Conservation (phyloP, 345 rosid species). For the Lenwebbia sp. region DNA sequence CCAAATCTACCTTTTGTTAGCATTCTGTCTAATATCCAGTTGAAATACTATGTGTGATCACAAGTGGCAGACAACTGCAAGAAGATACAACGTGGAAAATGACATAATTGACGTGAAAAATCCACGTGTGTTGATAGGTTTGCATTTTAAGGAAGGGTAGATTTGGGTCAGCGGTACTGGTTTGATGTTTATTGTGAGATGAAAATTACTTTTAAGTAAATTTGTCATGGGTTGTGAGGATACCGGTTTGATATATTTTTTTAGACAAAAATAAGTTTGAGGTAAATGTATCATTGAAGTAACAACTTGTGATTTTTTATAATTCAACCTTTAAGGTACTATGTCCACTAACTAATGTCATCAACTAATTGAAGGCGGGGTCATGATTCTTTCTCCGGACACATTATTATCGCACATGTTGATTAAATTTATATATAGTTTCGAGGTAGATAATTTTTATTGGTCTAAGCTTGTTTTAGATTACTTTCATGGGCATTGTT, state of each 20-base stretch:
- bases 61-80: fast-evolving
- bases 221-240: neutral
- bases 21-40: fast-evolving
- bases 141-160: neutral
- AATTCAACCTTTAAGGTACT: neutral
- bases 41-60: neutral
- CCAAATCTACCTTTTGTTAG: neutral
- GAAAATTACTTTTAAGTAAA: neutral
- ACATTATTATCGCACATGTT: too few species aligned
- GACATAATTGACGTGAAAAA: too few species aligned
- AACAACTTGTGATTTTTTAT: neutral
- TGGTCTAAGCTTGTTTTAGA: neutral
- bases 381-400: too few species aligned
- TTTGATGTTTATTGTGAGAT: neutral
- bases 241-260: fast-evolving
- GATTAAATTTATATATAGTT: neutral
- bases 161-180: fast-evolving
- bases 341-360: neutral
- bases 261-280: neutral
- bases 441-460: neutral
- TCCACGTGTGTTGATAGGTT: neutral
- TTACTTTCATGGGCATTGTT: neutral
- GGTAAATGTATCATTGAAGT: neutral
- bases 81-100: fast-evolving
- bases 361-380: neutral